Evolutionary conservation across 2,329 filamentous ascomycete genomes (phyloP).

Genomic region (Stemphylium lycopersici): DNA sequence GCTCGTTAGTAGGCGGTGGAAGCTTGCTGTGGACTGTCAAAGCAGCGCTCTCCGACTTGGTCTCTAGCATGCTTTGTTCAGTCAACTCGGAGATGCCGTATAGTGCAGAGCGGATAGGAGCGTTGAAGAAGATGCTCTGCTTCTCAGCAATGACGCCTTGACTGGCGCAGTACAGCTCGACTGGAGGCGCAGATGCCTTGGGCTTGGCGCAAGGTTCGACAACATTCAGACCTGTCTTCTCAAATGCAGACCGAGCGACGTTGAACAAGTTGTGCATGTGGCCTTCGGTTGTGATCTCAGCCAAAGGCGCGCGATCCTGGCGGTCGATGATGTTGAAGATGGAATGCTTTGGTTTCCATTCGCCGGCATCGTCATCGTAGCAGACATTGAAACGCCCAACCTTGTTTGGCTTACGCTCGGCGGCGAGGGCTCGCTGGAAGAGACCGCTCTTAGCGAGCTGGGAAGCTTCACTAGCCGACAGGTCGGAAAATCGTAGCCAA

Average conservation of each 20-base stretch:
- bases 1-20: constrained; percentile 78
- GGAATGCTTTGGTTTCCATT: constrained; percentile 74
- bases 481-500: constrained; percentile 86
- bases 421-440: constrained; percentile 73
- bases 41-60: constrained; percentile 69
- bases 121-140: constrained; percentile 78
- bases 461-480: constrained; percentile 74
- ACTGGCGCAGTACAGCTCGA: constrained; percentile 78
- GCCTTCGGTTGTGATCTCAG: constrained; percentile 74
- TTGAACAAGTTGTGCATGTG: constrained; percentile 78
- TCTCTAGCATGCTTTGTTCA: constrained; percentile 76
- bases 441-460: constrained; percentile 71
- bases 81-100: constrained; percentile 68
- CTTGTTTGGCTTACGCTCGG: constrained; percentile 59
- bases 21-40: constrained; percentile 71
- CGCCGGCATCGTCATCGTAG: constrained; percentile 69
- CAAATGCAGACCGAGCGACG: constrained; percentile 70
- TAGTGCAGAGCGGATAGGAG: constrained; percentile 73
- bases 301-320: constrained; percentile 68
- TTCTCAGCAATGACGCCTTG: constrained; percentile 69
- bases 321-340: constrained; percentile 81
- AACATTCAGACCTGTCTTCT: constrained; percentile 72
- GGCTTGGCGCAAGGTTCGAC: constrained; percentile 83
- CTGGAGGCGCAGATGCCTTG: constrained; percentile 82
- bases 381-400: constrained; percentile 70